Evolutionary conservation across 73 alveolate species (phyloP).

Genomic region (Uronychia binucleata): DNA sequence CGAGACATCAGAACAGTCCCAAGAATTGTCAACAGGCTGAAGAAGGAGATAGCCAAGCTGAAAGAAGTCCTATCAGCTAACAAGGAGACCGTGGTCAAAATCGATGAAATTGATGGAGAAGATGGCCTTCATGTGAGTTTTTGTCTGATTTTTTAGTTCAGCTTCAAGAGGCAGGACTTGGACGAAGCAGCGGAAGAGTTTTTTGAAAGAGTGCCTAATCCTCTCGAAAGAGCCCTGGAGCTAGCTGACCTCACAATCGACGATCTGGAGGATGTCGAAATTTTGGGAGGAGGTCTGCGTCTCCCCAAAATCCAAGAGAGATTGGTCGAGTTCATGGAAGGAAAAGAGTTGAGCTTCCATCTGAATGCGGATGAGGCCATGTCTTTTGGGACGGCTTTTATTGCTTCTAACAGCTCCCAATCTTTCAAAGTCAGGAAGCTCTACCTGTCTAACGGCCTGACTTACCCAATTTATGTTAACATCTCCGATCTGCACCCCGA

Average conservation of each 20-base stretch:
- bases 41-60: slow-evolving; percentile 59
- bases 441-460: slow-evolving; percentile 18
- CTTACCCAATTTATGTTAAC: slow-evolving; percentile 5
- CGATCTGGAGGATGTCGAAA: slow-evolving; percentile 83
- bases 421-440: slow-evolving; percentile 59
- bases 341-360: slow-evolving; percentile 93
- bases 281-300: slow-evolving; percentile 97
- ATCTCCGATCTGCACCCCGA: slow-evolving; percentile 10
- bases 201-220: slow-evolving; percentile 63
- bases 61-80: slow-evolving; percentile 96
- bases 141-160: slow-evolving; percentile 2
- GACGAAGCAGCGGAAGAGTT: slow-evolving; percentile 69
- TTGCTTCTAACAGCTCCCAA: slow-evolving; percentile 87
- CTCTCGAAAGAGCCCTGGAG: slow-evolving; percentile 79
- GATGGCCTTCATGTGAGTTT: slow-evolving; percentile 54
- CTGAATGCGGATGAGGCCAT: slow-evolving; percentile 98
- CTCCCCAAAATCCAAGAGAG: slow-evolving; percentile 92
- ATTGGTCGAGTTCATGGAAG: slow-evolving; percentile 51
- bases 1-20: slow-evolving; percentile 36
- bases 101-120: slow-evolving; percentile 83
- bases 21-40: slow-evolving; percentile 67
- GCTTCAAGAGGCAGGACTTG: slow-evolving; percentile 78
- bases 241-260: slow-evolving; percentile 72
- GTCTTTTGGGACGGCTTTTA: slow-evolving; percentile 97
- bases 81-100: slow-evolving; percentile 78